phyloP scores from a whole-genome alignment of 2,329 filamentous ascomycete species.

The Fusarium floridanum region DNA sequence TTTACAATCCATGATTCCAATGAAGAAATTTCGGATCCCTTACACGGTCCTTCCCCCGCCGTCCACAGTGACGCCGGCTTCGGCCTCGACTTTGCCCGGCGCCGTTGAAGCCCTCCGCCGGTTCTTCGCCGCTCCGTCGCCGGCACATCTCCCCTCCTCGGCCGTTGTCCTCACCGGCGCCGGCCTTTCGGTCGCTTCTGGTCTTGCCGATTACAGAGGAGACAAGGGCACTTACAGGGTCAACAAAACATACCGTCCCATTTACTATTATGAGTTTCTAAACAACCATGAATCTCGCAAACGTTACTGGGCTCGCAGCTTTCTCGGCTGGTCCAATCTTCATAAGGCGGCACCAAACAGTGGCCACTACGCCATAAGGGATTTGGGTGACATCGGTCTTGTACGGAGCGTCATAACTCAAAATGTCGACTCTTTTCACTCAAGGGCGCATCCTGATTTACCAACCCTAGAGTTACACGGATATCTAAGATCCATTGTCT shows the following conservation, averaged over 20 bases:
- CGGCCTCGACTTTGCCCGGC: slow-evolving; percentile 76
- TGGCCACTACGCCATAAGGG: slow-evolving; percentile 81
- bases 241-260: slow-evolving; percentile 90
- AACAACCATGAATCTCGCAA: slow-evolving; percentile 86
- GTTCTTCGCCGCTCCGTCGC: slow-evolving; percentile 77
- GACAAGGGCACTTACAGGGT: slow-evolving; percentile 90
- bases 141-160: slow-evolving; percentile 60
- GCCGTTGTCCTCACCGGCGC: slow-evolving; percentile 78
- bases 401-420: slow-evolving; percentile 88
- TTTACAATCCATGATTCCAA: slow-evolving; percentile 47
- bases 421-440: slow-evolving; percentile 97
- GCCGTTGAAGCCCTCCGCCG: slow-evolving; percentile 81
- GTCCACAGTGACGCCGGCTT: slow-evolving; percentile 79
- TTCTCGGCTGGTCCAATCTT: slow-evolving; percentile 90
- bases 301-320: slow-evolving; percentile 95
- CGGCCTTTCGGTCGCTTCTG: slow-evolving; percentile 92
- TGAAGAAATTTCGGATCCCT: slow-evolving; percentile 87
- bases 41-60: slow-evolving; percentile 86
- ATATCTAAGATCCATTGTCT: slow-evolving; percentile 85
- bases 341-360: slow-evolving; percentile 83
- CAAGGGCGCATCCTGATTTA: slow-evolving; percentile 78
- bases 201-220: slow-evolving; percentile 92
- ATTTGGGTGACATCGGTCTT: slow-evolving; percentile 78
- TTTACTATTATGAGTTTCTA: slow-evolving; percentile 93
- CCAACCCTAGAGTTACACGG: slow-evolving; percentile 91